These are phyloP conservation scores for Chlamydomonas reinhardtii DNA, from an alignment of 163 green algal species.

Conservation along the genomic window DNA sequence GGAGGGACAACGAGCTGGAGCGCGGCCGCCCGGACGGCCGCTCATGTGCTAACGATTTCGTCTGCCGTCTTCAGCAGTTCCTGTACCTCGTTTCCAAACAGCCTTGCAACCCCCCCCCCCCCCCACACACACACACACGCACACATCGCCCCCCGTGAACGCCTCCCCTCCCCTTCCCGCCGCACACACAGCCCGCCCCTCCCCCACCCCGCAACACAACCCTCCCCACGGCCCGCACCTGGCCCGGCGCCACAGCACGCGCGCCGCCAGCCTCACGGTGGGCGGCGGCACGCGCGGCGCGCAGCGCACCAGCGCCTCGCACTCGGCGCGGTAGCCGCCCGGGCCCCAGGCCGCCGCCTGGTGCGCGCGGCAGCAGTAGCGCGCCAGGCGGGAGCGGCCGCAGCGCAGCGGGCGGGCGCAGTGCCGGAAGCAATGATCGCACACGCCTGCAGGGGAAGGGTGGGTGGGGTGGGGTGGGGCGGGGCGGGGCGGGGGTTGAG, in stretches of 20 bases:
- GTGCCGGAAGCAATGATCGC: constrained; percentile 56
- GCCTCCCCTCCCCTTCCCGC: no score
- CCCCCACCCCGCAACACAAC: no score
- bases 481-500: no score
- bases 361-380: constrained; percentile 64
- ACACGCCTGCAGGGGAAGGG: constrained; percentile 28
- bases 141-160: no score
- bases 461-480: constrained; percentile 1
- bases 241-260: constrained; percentile 58
- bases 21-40: no score
- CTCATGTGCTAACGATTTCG: no score
- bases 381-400: constrained; percentile 58
- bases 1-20: no score
- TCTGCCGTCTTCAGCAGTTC: no score
- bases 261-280: constrained; percentile 67
- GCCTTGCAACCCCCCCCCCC: no score
- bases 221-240: constrained; percentile 38
- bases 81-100: no score
- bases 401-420: constrained; percentile 46
- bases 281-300: constrained; percentile 64
- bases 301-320: constrained; percentile 54
- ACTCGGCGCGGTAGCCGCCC: constrained; percentile 66
- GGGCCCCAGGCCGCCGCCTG: constrained; percentile 65
- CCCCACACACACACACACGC: no score
- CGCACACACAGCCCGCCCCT: no score